phyloP scores from a whole-genome alignment of 1,139 yeast species.

The Zygotorulaspora mrakii region DNA sequence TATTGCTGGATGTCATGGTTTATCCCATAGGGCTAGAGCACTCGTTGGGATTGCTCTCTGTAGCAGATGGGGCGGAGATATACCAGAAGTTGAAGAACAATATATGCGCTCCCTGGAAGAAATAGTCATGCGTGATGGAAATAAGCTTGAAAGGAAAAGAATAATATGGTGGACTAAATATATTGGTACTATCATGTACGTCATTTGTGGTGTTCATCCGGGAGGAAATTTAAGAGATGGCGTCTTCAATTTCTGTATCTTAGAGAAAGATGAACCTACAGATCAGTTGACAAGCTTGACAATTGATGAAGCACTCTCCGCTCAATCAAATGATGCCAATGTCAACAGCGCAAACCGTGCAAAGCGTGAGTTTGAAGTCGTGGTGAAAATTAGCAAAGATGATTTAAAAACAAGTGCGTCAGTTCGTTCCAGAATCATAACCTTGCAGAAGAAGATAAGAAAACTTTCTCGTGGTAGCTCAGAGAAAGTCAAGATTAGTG shows the following conservation, averaged over 20 bases:
- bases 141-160: constrained; percentile 43
- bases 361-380: constrained; percentile 41
- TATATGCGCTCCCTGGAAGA: constrained; percentile 45
- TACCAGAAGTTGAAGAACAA: constrained; percentile 50
- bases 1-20: constrained; percentile 65
- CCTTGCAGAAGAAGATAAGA: constrained; percentile 50
- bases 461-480: constrained; percentile 46
- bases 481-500: constrained; percentile 41
- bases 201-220: constrained; percentile 69
- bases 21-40: constrained; percentile 62
- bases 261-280: constrained; percentile 30
- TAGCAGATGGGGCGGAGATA: constrained; percentile 73
- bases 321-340: constrained; percentile 11
- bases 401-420: constrained; percentile 54
- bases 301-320: constrained; percentile 25
- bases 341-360: constrained; percentile 8
- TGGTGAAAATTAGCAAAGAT: constrained; percentile 47
- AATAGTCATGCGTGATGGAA: constrained; percentile 46
- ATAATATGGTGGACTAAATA: constrained; percentile 63
- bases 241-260: constrained; percentile 42
- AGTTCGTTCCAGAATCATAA: constrained; percentile 50
- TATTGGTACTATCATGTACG: constrained; percentile 64
- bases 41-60: constrained; percentile 63
- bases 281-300: constrained; percentile 28
- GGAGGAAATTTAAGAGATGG: constrained; percentile 66